Evolutionary conservation across 2,329 filamentous ascomycete genomes (phyloP), one percentile per base, ranked within the genome.

Genomic region (Ascocoryne sarcoides): DNA sequence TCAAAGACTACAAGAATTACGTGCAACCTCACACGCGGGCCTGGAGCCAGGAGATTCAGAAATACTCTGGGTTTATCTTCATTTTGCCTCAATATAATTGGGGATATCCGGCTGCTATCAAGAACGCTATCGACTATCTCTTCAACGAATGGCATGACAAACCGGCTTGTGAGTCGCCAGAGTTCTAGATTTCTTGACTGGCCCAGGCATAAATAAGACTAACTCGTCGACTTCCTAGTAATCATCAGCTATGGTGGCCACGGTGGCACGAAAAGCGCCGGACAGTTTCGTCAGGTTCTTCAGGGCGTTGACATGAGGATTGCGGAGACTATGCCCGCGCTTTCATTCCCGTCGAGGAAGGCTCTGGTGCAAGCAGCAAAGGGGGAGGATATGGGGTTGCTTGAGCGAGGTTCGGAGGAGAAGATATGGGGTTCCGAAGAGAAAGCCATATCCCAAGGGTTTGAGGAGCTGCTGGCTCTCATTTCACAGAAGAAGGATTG

Each of bases 81-180:
- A 51, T 67, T 4, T 60, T 59, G 2, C 63, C 65, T 2, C 63
- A 63, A 44, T 69, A 70, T 45, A 70, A 71, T 52, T 68, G 61
- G 60, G 60, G 63, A 2, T 60, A 64, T 17, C 64, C 68, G 0
- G 66, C 64, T 0, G 60, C 58, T 14, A 37, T 70, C 10, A 71
- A 71, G 53, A 69, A 67, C 41, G 66, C 67, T 2, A 60, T 71
- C 10, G 68, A 71, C 43, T 68, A 67, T 46, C 52, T 71, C 7
- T 69, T 58, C 42, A 47, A 68, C 40, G 68, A 70, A 45, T 70
- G 67, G 67, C 57, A 45, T 9, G 62, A 60, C 2, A 70, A 70
- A 41, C 60, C 65, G 1, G 66, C 60, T 4, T n/a, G n/a, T n/a
- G n/a, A n/a, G n/a, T n/a, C n/a, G n/a, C n/a, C n/a, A n/a, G n/a